Conservation (phyloP, 495 filamentous ascomycete genomes). For the Neurospora sp. region DNA sequence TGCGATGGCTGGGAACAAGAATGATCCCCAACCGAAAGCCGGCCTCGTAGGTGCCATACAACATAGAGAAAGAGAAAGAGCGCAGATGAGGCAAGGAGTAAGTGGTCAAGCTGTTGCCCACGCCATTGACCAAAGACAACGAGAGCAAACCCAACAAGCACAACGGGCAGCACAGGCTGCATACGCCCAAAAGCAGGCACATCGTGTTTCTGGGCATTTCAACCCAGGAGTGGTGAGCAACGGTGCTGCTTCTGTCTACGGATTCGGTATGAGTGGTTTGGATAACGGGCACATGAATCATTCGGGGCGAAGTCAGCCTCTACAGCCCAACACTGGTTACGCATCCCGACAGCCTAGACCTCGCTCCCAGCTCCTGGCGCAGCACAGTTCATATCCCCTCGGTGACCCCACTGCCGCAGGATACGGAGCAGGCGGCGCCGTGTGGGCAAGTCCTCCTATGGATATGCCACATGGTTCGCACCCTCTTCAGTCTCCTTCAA, state of each 20-base stretch:
- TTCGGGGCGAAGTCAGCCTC: neutral
- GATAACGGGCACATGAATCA: neutral
- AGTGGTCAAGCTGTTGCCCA: slow-evolving; percentile 65
- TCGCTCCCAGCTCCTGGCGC: slow-evolving; percentile 12
- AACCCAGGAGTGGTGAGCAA: slow-evolving; percentile 7
- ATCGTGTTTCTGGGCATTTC: slow-evolving; percentile 15
- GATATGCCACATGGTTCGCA: slow-evolving; percentile 5
- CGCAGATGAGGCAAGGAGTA: slow-evolving; percentile 59
- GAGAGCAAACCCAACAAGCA: slow-evolving; percentile 41
- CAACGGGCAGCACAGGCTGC: slow-evolving; percentile 21
- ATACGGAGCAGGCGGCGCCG: slow-evolving; percentile 1
- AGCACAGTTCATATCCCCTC: slow-evolving; percentile 4
- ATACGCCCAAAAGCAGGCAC: slow-evolving; percentile 27
- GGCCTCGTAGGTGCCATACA: slow-evolving; percentile 72
- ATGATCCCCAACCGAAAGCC: slow-evolving; percentile 37
- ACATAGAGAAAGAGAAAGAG: slow-evolving; percentile 62
- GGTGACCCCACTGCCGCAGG: slow-evolving; percentile 1
- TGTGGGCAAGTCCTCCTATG: slow-evolving; percentile 15
- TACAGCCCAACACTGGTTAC: slow-evolving; percentile 8
- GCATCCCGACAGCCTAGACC: slow-evolving; percentile 3
- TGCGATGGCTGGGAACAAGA: slow-evolving; percentile 50
- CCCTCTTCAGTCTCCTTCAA: slow-evolving; percentile 11
- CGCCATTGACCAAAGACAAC: slow-evolving; percentile 67
- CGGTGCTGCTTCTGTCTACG: slow-evolving; percentile 22
- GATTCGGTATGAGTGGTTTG: slow-evolving; percentile 8